Percentiles rank a stretch among this genome's conserved stretches.
Evolutionary conservation across 2,329 filamentous ascomycete species (phyloP).

Genomic region (Cyphellophora attinorum): DNA sequence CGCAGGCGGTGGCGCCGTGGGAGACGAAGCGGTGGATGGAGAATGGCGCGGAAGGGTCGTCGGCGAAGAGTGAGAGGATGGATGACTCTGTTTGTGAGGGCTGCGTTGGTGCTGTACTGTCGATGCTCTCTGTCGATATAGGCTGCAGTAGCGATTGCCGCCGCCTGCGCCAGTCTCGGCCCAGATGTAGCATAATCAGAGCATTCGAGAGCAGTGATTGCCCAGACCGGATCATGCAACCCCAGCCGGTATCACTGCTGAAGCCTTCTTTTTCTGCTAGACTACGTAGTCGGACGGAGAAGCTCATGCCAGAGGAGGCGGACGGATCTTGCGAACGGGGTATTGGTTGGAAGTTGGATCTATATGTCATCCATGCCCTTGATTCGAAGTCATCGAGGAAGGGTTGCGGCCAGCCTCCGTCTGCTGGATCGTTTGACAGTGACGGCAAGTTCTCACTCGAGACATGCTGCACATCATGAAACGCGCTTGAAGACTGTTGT

Average conservation of each 20-base stretch:
- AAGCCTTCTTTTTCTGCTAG: constrained; percentile 73
- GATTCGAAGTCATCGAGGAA: constrained; percentile 94
- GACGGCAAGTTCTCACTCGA: constrained; percentile 13
- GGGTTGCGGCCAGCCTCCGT: constrained; percentile 63
- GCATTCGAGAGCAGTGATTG: constrained; percentile 89
- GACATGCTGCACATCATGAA: constrained; percentile 17
- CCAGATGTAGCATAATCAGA: constrained; percentile 60
- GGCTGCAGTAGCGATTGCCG: not conserved
- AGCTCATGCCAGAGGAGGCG: constrained; percentile 62
- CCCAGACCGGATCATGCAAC: constrained; percentile 96
- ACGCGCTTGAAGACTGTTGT: constrained; percentile 10
- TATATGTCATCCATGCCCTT: constrained; percentile 91
- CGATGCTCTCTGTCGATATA: not conserved
- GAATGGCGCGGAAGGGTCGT: constrained; percentile 76
- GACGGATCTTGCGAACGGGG: constrained; percentile 66
- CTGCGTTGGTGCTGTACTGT: too few relatives aligned
- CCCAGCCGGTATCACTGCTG: constrained; percentile 91
- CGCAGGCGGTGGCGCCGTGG: constrained; percentile 76
- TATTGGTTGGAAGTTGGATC: constrained; percentile 76
- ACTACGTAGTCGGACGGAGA: constrained; percentile 76
- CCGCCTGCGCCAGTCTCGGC: constrained; percentile 45
- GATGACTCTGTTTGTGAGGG: constrained; percentile 21
- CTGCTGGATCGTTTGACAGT: constrained; percentile 17
- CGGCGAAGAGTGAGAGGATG: constrained; percentile 75
- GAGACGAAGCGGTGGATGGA: constrained; percentile 92